phyloP scores from a whole-genome alignment of 805 yeast genomes.

The Suhomyces prunicola region DNA sequence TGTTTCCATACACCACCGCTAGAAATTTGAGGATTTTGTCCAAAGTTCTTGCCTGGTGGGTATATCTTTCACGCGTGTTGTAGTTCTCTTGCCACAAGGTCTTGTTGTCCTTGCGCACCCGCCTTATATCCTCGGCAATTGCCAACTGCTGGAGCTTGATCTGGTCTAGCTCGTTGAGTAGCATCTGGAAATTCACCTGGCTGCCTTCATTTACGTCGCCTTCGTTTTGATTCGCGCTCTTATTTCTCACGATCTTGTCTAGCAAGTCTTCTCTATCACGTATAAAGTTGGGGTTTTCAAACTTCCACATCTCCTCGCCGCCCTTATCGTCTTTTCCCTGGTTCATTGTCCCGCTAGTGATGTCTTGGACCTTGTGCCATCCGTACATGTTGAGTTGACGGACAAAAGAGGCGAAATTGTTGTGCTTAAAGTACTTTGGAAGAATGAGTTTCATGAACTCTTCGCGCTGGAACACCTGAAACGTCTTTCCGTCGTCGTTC shows the following conservation, averaged over 20 bases:
- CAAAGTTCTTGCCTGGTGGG: constrained; percentile 80
- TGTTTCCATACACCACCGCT: constrained; percentile 73
- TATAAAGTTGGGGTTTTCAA: constrained; percentile 76
- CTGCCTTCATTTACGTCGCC: constrained; percentile 19
- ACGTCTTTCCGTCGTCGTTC: constrained; percentile 81
- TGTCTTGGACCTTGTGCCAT: constrained; percentile 97
- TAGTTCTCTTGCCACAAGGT: constrained; percentile 87
- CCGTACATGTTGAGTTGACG: constrained; percentile 98
- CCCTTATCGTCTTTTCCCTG: constrained; percentile 32
- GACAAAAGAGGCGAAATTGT: constrained; percentile 92
- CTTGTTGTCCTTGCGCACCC: constrained; percentile 85
- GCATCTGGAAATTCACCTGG: constrained; percentile 43
- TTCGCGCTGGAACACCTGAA: constrained; percentile 82
- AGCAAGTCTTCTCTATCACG: constrained; percentile 78
- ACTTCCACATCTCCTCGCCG: constrained; percentile 86
- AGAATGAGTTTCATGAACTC: constrained; percentile 76
- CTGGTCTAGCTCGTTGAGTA: constrained; percentile 69
- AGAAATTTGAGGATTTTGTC: constrained; percentile 84
- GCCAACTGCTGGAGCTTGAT: constrained; percentile 76
- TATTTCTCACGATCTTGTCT: constrained; percentile 81
- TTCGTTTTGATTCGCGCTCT: constrained; percentile 28
- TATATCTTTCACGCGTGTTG: constrained; percentile 78
- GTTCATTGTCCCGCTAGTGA: constrained; percentile 66
- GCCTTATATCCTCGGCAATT: constrained; percentile 77
- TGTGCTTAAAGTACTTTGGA: constrained; percentile 93